Conservation (phyloP, 2,329 filamentous ascomycete genomes). For the Albifimbria verrucaria region DNA sequence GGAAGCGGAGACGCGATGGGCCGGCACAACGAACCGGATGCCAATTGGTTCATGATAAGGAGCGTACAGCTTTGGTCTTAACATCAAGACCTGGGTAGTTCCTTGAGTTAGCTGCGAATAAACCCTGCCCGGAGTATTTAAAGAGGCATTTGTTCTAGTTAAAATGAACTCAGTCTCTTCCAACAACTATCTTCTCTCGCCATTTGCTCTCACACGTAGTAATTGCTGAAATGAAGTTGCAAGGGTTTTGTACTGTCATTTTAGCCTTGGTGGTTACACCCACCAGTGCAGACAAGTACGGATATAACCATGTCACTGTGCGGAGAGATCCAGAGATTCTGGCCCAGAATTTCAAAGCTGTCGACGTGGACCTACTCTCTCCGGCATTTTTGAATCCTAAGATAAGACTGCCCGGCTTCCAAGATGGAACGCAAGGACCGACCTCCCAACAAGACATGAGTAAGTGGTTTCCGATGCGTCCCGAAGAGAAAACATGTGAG, state of each 20-base stretch:
- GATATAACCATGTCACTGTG: constrained; percentile 11
- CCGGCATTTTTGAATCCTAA: constrained; percentile 12
- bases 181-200: too few relatives aligned
- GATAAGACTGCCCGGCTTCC: constrained; percentile 10
- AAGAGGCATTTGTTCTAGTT: too few relatives aligned
- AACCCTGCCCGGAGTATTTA: too few relatives aligned
- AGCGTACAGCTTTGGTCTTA: too few relatives aligned
- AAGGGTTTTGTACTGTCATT: not conserved
- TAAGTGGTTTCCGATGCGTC: constrained; percentile 1
- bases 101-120: too few relatives aligned
- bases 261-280: too few relatives aligned
- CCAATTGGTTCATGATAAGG: not conserved
- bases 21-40: not conserved
- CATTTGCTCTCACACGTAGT: too few relatives aligned
- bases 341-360: constrained; percentile 7
- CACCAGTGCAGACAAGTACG: constrained; percentile 9
- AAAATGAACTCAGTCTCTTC: too few relatives aligned
- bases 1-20: not conserved
- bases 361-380: constrained; percentile 12
- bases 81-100: too few relatives aligned
- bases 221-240: constrained; percentile 7
- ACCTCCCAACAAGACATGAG: constrained; percentile 12
- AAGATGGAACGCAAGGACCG: constrained; percentile 13
- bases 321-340: constrained; percentile 7
- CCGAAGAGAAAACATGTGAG: not conserved